Evolutionary conservation across 2,329 filamentous ascomycete species (phyloP).

Genomic region (Lecanosticta acicola): DNA sequence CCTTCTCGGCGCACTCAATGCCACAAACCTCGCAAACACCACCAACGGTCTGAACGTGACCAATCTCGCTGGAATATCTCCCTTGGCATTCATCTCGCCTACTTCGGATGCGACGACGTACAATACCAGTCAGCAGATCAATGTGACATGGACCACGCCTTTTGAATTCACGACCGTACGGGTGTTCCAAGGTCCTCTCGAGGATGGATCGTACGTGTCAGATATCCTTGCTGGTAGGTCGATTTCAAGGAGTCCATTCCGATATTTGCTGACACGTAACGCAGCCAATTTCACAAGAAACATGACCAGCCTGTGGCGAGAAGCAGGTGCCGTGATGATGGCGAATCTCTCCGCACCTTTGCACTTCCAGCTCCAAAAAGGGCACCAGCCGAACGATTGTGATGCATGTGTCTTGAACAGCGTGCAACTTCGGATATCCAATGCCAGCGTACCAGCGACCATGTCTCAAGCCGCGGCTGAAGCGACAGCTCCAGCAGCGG

Average conservation of each 20-base stretch:
- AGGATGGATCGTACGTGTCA: constrained; percentile 12
- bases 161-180: constrained; percentile 13
- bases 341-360: constrained; percentile 3
- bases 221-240: constrained; percentile 14
- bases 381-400: constrained; percentile 14
- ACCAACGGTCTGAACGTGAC: not conserved
- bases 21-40: not conserved
- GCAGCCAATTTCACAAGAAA: constrained; percentile 9
- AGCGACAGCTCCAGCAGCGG: not conserved
- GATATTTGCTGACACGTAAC: not conserved
- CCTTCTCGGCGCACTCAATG: not conserved
- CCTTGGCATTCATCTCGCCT: constrained; percentile 2
- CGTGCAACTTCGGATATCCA: not conserved
- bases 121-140: constrained; percentile 8
- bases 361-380: constrained; percentile 18
- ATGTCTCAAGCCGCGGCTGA: not conserved
- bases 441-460: no score
- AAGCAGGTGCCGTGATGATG: constrained; percentile 7
- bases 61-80: not conserved
- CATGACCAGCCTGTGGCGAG: constrained; percentile 9
- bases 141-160: constrained; percentile 16
- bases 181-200: constrained; percentile 10
- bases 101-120: not conserved
- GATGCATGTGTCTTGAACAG: constrained; percentile 11
- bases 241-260: not conserved